Base-by-base conservation (phyloP, 2,329 filamentous ascomycete genomes). In the Alternaria alternata region DNA sequence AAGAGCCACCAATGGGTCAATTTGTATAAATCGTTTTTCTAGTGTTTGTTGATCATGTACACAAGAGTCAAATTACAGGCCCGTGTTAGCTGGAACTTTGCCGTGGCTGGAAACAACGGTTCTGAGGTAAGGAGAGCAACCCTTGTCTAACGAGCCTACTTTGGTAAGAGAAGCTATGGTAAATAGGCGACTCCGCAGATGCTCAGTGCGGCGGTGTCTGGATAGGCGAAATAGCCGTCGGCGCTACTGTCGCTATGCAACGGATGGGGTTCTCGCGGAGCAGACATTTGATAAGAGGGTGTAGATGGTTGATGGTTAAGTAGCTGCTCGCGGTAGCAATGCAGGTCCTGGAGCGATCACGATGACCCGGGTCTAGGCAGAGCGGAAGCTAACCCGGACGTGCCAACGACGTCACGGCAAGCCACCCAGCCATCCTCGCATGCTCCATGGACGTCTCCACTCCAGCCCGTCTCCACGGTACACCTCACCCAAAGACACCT, bases 381-480 rank as follows among this genome's bases (percentile, higher is more conserved):
- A 20, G 30, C 46, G 46, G 46, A 49, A 36, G 46, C 46, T 38
- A 49, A 12, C 18, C 20, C 20, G 32, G 46, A 20, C 30, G 30
- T 14, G 32, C 46, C 46, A 49, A 38, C 46, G 46, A 49, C 46
- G 46, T 49, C 46, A 49, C 30, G 46, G 46, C 46, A 38, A 49
- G 46, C 46, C 46, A 48, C 46, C 46, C 46, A 49, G 46, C 46
- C 46, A 49, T 38, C 20, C 46, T 24, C 24, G 46, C 28, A 30
- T 30, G 28, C 9, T 30, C 28, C 9, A 30, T 30, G 28, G 11
- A 18, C 30, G 49, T 51, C 49, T 51, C 49, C 49, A 41, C 49
- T 51, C 20, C 22, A 51, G 34, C 34, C 28, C 34, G 34, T 41
- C 49, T 41, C 24, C 22, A 30, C 24, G 49, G 49, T 41, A 41